Evolutionary conservation across 306 rosid genomes (phyloP).

Genomic region (Quercus bicolor): DNA sequence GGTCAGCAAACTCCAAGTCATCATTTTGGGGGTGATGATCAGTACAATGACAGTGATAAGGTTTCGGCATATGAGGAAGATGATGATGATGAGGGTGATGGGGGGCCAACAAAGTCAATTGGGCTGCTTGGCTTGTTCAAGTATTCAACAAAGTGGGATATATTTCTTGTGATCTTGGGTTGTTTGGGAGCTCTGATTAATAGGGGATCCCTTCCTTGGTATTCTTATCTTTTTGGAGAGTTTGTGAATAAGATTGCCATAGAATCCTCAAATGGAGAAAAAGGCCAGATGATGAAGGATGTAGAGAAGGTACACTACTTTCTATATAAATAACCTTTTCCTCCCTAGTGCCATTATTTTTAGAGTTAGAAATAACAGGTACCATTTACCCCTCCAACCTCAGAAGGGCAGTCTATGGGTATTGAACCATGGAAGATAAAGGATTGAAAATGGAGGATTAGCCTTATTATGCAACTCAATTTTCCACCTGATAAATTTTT

Average conservation of each 20-base stretch:
- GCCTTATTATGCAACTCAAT: too few relatives aligned
- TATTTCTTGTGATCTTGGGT: constrained; percentile 69
- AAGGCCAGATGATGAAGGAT: constrained; percentile 49
- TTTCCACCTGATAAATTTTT: too few relatives aligned
- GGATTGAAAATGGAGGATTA: too few relatives aligned
- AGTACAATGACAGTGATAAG: not conserved
- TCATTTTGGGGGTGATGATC: too few relatives aligned
- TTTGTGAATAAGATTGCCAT: constrained; percentile 58
- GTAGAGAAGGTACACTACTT: constrained; percentile 40
- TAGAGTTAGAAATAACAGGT: too few relatives aligned
- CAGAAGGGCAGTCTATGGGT: too few relatives aligned
- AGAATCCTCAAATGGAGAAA: constrained; percentile 27
- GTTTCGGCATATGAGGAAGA: constrained; percentile 28
- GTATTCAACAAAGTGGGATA: constrained; percentile 75
- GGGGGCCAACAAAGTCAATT: constrained; percentile 43
- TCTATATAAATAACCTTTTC: not conserved
- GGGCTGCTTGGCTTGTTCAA: constrained; percentile 75
- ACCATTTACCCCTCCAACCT: too few relatives aligned
- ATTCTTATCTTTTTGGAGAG: constrained; percentile 70
- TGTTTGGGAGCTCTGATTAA: constrained; percentile 85
- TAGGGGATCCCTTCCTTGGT: constrained; percentile 90
- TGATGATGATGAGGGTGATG: constrained; percentile 39
- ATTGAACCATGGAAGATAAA: too few relatives aligned
- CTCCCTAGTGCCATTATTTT: not conserved
- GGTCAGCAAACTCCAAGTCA: too few relatives aligned